phyloP scores from a whole-genome alignment of 495 filamentous ascomycete genomes.

The Xylaria grammica region DNA sequence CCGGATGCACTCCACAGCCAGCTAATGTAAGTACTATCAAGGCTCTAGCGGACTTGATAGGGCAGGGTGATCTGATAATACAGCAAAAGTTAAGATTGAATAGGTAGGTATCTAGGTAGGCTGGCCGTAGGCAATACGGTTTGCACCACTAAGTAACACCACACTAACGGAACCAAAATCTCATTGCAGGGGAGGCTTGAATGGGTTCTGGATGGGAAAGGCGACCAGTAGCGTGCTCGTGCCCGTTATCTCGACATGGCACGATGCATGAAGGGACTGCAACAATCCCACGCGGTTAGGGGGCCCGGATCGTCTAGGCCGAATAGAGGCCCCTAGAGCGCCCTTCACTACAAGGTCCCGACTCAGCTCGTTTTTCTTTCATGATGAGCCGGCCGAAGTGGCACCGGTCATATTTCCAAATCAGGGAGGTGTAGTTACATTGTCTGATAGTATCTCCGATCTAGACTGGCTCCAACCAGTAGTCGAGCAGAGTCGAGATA shows the following conservation, averaged over 20 bases:
- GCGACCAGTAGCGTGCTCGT: constrained; percentile 15
- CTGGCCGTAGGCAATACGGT: not conserved
- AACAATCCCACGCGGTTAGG: constrained; percentile 18
- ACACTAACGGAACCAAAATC: not conserved
- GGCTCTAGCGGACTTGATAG: not conserved
- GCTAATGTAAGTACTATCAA: constrained; percentile 14
- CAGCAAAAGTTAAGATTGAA: not conserved
- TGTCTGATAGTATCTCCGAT: constrained; percentile 4
- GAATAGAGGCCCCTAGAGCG: constrained; percentile 4
- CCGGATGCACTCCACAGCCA: constrained; percentile 21
- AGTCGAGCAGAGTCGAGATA: constrained; percentile 14
- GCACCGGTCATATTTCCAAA: constrained; percentile 21
- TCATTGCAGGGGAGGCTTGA: not conserved
- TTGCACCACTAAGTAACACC: not conserved
- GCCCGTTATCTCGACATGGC: constrained; percentile 20
- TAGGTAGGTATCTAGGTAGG: no score
- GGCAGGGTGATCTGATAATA: not conserved
- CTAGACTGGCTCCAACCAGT: constrained; percentile 17
- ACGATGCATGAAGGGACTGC: constrained; percentile 12
- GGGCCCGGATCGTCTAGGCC: constrained; percentile 16
- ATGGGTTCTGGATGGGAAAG: no score
- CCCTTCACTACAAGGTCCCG: constrained; percentile 10
- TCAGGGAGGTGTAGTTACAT: constrained; percentile 17
- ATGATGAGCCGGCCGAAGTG: constrained; percentile 18
- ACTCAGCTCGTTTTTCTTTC: constrained; percentile 14